Percentiles rank a stretch among this genome's conserved stretches.
Evolutionary conservation across 257 asterid species (phyloP).

Genomic region (Solanum stenotomum): DNA sequence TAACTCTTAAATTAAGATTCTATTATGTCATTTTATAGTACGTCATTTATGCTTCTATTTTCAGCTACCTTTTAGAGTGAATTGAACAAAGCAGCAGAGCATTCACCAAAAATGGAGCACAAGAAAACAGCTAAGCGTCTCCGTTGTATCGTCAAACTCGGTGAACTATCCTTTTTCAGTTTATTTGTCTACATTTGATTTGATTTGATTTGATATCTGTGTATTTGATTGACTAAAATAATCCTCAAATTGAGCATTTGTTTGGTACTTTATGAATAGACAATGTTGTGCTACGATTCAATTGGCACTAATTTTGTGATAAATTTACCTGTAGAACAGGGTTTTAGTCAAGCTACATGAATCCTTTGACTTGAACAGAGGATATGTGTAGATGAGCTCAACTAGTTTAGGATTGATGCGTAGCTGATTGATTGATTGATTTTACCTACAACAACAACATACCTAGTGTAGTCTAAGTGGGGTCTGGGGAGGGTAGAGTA

Average conservation of each 20-base stretch:
- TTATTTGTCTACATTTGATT: neutral
- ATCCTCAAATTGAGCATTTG: neutral
- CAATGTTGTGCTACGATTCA: neutral
- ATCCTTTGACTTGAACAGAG: neutral
- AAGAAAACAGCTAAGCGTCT: slow-evolving; percentile 24
- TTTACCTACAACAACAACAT: neutral
- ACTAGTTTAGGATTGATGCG: neutral
- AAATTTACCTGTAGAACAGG: neutral
- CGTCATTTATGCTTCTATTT: neutral
- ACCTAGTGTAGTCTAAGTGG: too few species aligned
- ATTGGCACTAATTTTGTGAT: neutral
- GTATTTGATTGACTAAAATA: neutral
- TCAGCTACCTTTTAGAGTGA: neutral
- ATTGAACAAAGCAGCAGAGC: neutral
- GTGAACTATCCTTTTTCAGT: slow-evolving; percentile 19
- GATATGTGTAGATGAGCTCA: neutral
- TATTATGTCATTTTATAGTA: neutral
- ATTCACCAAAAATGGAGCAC: slow-evolving; percentile 29
- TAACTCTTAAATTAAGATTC: neutral
- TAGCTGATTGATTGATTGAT: neutral
- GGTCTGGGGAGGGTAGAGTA: too few species aligned
- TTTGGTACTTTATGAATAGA: neutral
- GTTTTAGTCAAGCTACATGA: neutral
- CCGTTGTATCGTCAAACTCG: slow-evolving; percentile 87
- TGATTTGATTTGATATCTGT: neutral